Evolutionary conservation across 176 grass and related monocot genomes (phyloP), one percentile per base, ranked within the genome.

Genomic region (Raddia guianensis): DNA sequence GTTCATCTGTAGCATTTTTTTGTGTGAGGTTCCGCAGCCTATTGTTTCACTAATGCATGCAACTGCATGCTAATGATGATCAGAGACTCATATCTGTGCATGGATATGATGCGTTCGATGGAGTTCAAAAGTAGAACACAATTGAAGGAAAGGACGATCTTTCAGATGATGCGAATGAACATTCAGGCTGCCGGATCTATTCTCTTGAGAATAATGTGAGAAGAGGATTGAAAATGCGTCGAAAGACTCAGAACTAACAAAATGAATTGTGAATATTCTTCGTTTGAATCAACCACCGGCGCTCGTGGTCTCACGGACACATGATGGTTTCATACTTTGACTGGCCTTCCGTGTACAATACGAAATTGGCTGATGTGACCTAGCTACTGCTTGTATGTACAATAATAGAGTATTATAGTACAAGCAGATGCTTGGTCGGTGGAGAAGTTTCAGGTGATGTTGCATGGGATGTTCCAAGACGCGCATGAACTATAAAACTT

Each of bases 91-190:
- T 27, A 27, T 12, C 73, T 27, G 15, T 9, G 20, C 3, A 14
- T 75, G 40, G 18, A 75, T 75, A 15, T 76, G 18, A 75, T 75
- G 9, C 61, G 40, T 47, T 47, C 12, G 27, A 20, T 20, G 42
- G 15, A 33, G 7, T 20, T 2, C 1, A 60, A 61, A 46, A 61
- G 42, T 33, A 33, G 0, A 49, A 5, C 19, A 48, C 14, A 33
- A 0, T 49, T 63, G 13, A 35, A 20, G 45, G 58, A 61, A 14
- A 27, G 5, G 42, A 60, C 27, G 27, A 27, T 69, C 15, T 16
- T 76, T 62, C 48, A 63, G 20, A 8, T 14, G 44, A 12, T 16
- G 62, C 8, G 60, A 27, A 65, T 49, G 14, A 77, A 51, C 15
- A 52, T 21, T 51, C 34, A 14, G 5, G 47, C 51, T 4, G 19